phyloP scores from a whole-genome alignment of 257 asterid genomes.

The Lycium barbarum region DNA sequence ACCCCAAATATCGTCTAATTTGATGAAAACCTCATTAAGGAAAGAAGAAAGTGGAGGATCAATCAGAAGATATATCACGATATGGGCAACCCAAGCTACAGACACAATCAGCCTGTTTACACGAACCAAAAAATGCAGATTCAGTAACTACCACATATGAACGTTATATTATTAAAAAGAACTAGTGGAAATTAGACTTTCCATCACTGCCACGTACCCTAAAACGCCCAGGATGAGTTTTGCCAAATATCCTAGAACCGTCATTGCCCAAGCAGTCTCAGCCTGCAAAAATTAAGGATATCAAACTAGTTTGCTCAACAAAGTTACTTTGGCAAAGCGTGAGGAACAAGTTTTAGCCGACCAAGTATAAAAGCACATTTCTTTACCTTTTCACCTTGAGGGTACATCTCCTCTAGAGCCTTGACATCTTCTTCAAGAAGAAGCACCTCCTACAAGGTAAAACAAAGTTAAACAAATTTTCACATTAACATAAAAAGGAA shows the following conservation, averaged over 20 bases:
- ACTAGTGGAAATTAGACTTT: background rate
- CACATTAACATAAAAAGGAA: background rate
- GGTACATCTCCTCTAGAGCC: slow-evolving; percentile 98
- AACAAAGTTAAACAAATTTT: background rate
- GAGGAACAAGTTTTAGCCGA: background rate
- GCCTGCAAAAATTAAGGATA: slow-evolving; percentile 60
- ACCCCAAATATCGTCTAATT: slow-evolving; percentile 96
- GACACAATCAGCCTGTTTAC: slow-evolving; percentile 88
- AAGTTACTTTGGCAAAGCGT: background rate
- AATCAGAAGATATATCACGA: slow-evolving; percentile 85
- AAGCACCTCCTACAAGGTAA: slow-evolving; percentile 75
- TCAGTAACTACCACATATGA: background rate
- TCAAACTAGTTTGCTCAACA: slow-evolving; percentile 21
- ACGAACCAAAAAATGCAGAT: slow-evolving; percentile 28
- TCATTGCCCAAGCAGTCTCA: slow-evolving; percentile 97
- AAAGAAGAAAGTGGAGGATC: slow-evolving; percentile 93
- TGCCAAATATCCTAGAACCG: slow-evolving; percentile 92
- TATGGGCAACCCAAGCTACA: slow-evolving; percentile 93
- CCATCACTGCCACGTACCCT: slow-evolving; percentile 56
- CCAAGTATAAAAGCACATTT: slow-evolving; percentile 25
- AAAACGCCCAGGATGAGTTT: slow-evolving; percentile 85
- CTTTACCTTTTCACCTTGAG: slow-evolving; percentile 99
- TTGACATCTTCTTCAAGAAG: slow-evolving; percentile 94
- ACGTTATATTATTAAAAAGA: background rate
- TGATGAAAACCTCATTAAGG: slow-evolving; percentile 90